Percentiles rank a stretch among this genome's conserved stretches.
These are phyloP conservation scores for Ballota nigra DNA, from an alignment of 257 asterid genomes.

Conservation along the genomic window DNA sequence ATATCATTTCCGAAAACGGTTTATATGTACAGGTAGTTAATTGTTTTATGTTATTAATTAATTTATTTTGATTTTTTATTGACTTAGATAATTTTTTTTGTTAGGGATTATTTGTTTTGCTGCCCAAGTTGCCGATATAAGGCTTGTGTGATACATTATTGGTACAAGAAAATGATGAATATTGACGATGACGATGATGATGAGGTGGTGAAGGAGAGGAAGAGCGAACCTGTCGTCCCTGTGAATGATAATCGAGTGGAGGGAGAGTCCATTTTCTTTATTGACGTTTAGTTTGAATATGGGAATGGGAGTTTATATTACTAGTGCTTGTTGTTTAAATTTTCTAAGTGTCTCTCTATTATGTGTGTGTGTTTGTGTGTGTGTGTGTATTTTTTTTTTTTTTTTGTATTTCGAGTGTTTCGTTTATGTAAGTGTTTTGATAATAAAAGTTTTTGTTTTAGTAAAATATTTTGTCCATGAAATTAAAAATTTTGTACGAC, in stretches of 20 bases:
- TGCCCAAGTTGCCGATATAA: constrained; percentile 28
- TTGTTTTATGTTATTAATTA: too few species aligned
- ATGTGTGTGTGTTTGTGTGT: too few species aligned
- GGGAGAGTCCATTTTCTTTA: neutral
- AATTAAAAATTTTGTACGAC: too few species aligned
- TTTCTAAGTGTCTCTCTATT: too few species aligned
- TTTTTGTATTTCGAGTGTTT: too few species aligned
- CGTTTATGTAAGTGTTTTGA: too few species aligned
- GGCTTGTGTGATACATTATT: neutral
- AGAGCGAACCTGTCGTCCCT: neutral
- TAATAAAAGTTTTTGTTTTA: too few species aligned
- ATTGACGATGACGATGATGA: neutral
- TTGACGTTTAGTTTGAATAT: neutral
- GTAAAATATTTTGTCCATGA: too few species aligned
- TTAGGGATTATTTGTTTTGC: constrained; percentile 35
- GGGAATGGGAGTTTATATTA: neutral
- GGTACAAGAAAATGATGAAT: constrained; percentile 23
- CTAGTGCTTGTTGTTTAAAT: too few species aligned
- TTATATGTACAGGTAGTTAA: constrained; percentile 34
- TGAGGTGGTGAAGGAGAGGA: neutral
- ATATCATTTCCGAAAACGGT: neutral
- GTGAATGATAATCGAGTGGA: neutral
- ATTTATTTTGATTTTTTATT: too few species aligned
- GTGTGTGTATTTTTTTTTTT: too few species aligned
- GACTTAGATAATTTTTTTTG: too few species aligned